Evolutionary conservation across 495 filamentous ascomycete genomes (phyloP), one percentile per base, ranked within the genome.

Genomic region (Hypoxylon rickii): DNA sequence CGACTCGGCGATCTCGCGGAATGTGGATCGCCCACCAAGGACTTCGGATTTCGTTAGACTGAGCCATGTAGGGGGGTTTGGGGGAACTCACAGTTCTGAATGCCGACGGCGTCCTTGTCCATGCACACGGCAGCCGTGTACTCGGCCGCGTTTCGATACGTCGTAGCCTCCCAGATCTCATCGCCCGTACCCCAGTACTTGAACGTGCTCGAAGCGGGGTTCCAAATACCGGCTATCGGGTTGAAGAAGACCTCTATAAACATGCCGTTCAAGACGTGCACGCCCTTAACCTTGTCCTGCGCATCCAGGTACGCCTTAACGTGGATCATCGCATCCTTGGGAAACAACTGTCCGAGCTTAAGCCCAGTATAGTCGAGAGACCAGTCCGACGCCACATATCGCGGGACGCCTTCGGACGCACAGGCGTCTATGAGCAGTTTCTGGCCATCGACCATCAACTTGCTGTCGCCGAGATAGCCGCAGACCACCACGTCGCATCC

Each of bases 371-470:
- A 79, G 50, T 78, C 74, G 10, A 80, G 20, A 0, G 61, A 47
- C 52, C 61, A 80, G 57, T 80, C 77, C 48, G 69, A 70, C 6
- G 76, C 74, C 3, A 80, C 62, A 42, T 76, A 79, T 0, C 75
- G 61, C 1, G 71, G 61, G 3, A 78, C 72, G 1, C 61, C 53
- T 10, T 58, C 58, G 2, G 52, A 64, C n/a, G 73, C 71, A 46
- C 72, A 77, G 3, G 72, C 73, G 55, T 79, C 75, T 44, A 79
- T 70, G 32, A 79, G 66, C 0, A 58, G 12, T 44, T 77, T 75
- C 44, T 79, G 74, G 2, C 76, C 75, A 1, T 76, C 68, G 15
- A 68, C 21, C 77, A 80, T 79, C 50, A 79, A 49, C 31, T 67
- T 57, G 17, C 67, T 38, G 49, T 70, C 67, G 19, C 76, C 74